Base-by-base conservation (phyloP, 2,329 filamentous ascomycete species). In the Botrytis medusae region DNA sequence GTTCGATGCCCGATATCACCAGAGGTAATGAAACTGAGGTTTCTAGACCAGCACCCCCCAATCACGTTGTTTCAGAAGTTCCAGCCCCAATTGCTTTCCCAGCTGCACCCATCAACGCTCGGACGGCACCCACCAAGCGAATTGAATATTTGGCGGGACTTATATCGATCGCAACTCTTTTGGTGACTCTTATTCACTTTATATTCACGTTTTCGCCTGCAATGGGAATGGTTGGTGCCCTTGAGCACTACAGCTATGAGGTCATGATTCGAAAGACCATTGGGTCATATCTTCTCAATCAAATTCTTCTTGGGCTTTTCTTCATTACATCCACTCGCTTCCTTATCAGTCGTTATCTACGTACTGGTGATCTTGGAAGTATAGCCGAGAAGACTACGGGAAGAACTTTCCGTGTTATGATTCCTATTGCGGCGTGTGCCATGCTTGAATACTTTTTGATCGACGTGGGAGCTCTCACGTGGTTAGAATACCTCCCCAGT, bases 241-340 rank as follows among this genome's bases (percentile, higher is more conserved):
- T 77, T 42, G 71, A 79, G 32, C 71, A 85, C 71, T 82, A 84
- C 62, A 70, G 76, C 8, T 83, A 81, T 25, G 84, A 86, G 72
- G 77, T 77, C 29, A 83, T 82, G 79, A 80, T 83, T 2, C 80
- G 82, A 44, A 83, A 82, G 74, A 82, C 83, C 16, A 77, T 85
- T 37, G 82, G 82, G 0, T 81, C 83, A 3, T 85, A 83, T 75
- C 76, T 86, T 18, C 80, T 86, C 40, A 84, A 85, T 48, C 83
- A 83, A 48, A 81, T 85, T 75, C 85, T 84, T 83, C 83, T 86
- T 25, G 84, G 84, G 32, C 83, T 84, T n/a, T 86, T 86, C 79
- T 83, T 86, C 78, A 84, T 84, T 18, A 86, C 83, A 9, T 84
- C 84, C 0, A 84, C 83, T 60, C 83, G 84, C 64, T 86, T 86